Conservation (phyloP, 345 rosid genomes). For the Jatropha curcas region DNA sequence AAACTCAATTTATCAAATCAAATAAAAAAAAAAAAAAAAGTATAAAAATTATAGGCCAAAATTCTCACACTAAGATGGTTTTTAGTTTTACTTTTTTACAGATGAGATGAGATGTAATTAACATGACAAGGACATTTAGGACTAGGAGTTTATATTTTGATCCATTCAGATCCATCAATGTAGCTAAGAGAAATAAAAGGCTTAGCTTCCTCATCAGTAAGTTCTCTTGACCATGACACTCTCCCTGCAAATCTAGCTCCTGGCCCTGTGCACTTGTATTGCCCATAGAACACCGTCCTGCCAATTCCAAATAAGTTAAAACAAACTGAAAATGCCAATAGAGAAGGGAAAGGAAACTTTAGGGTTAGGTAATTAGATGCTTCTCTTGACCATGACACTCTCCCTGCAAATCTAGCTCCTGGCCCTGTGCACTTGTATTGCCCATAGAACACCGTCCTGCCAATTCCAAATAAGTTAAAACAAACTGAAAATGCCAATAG, state of each 20-base stretch:
- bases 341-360: too few species aligned
- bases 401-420: constrained; percentile 80
- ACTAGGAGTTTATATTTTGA: constrained; percentile 36
- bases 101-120: neutral
- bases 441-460: constrained; percentile 97
- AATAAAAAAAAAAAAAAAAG: too few species aligned
- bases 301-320: constrained; percentile 1
- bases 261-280: constrained; percentile 86
- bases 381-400: constrained; percentile 92
- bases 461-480: too few species aligned
- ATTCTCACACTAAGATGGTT: neutral
- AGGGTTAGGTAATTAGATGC: too few species aligned
- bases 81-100: neutral
- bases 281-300: constrained; percentile 99
- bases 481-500: too few species aligned
- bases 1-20: too few species aligned
- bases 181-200: constrained; percentile 77
- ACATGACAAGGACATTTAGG: neutral
- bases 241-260: constrained; percentile 87
- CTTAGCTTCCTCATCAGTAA: constrained; percentile 81
- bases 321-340: too few species aligned
- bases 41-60: neutral
- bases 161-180: constrained; percentile 94
- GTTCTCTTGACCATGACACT: constrained; percentile 91
- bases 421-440: constrained; percentile 91